Evolutionary conservation across 768 basidiomycete species (phyloP).

Genomic region (Rhodotorula kratochvilovae): DNA sequence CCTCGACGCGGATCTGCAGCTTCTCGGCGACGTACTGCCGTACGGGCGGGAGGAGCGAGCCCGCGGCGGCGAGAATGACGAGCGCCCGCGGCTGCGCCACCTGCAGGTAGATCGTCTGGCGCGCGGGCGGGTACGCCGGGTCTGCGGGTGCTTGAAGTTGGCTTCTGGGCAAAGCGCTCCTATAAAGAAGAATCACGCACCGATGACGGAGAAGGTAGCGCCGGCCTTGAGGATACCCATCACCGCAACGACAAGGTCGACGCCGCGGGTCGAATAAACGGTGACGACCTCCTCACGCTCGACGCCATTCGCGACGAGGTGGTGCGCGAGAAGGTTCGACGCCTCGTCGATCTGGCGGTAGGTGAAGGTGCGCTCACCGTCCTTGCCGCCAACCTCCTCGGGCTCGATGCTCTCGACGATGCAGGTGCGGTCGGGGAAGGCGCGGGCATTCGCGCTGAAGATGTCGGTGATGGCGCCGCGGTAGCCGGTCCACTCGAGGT

Average conservation of each 20-base stretch:
- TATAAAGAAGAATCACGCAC: slow-evolving; percentile 53
- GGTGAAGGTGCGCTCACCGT: slow-evolving; percentile 57
- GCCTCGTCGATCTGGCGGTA: slow-evolving; percentile 78
- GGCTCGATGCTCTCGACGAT: slow-evolving; percentile 68
- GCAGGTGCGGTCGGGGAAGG: slow-evolving; percentile 75
- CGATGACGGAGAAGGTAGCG: slow-evolving; percentile 94
- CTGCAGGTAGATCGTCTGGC: slow-evolving; percentile 86
- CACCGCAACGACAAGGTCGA: slow-evolving; percentile 93
- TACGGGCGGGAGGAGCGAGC: slow-evolving; percentile 70
- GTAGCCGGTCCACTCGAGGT: slow-evolving; percentile 95
- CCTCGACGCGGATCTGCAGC: slow-evolving; percentile 79
- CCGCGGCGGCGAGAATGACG: slow-evolving; percentile 84
- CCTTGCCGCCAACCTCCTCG: slow-evolving; percentile 53
- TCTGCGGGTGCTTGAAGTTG: slow-evolving; percentile 53
- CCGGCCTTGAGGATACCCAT: slow-evolving; percentile 95
- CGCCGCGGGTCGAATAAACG: slow-evolving; percentile 93
- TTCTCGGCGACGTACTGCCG: slow-evolving; percentile 73
- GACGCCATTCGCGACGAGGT: slow-evolving; percentile 77
- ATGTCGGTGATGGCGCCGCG: slow-evolving; percentile 95
- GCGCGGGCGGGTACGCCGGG: slow-evolving; percentile 88
- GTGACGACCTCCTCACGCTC: slow-evolving; percentile 93
- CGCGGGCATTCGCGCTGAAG: slow-evolving; percentile 78
- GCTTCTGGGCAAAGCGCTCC: no score
- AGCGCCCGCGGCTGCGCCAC: slow-evolving; percentile 90
- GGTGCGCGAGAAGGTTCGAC: slow-evolving; percentile 82